A percentile compares a stretch with the other conserved stretches of the same genome.
These are phyloP conservation scores for Golubevia pallescens DNA, from an alignment of 1,284 basidiomycete genomes.

Conservation along the genomic window DNA sequence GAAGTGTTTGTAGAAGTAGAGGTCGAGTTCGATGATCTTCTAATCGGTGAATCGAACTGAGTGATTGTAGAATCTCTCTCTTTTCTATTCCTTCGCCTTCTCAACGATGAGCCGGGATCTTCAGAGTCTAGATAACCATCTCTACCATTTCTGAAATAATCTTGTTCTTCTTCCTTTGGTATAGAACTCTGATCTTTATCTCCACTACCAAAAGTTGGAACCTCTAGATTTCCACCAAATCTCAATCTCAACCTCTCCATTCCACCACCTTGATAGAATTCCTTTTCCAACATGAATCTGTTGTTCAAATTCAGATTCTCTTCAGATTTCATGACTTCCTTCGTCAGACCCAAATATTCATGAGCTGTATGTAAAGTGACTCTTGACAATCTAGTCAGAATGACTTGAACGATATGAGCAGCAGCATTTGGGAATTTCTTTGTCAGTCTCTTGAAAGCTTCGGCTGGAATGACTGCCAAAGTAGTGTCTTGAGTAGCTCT, in stretches of 20 bases:
- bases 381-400: slow-evolving; percentile 58
- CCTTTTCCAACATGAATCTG: slow-evolving; percentile 43
- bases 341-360: slow-evolving; percentile 62
- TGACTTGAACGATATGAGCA: slow-evolving; percentile 63
- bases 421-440: slow-evolving; percentile 60
- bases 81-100: no score
- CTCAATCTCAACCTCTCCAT: slow-evolving; percentile 57
- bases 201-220: no score
- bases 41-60: no score
- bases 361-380: slow-evolving; percentile 64
- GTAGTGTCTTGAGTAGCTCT: slow-evolving; percentile 57
- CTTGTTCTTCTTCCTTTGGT: not conserved
- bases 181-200: not conserved
- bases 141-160: not conserved
- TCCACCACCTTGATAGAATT: slow-evolving; percentile 56
- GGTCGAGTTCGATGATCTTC: no score
- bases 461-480: slow-evolving; percentile 59
- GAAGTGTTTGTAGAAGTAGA: no score
- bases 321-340: slow-evolving; percentile 62
- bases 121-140: no score
- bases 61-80: no score
- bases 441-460: slow-evolving; percentile 62
- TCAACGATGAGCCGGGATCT: no score
- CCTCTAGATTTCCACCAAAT: slow-evolving; percentile 14
- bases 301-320: slow-evolving; percentile 58